A percentile compares a stretch with the other conserved stretches of the same genome.
Evolutionary conservation across 345 rosid species (phyloP).

Genomic region (Populus euphratica): DNA sequence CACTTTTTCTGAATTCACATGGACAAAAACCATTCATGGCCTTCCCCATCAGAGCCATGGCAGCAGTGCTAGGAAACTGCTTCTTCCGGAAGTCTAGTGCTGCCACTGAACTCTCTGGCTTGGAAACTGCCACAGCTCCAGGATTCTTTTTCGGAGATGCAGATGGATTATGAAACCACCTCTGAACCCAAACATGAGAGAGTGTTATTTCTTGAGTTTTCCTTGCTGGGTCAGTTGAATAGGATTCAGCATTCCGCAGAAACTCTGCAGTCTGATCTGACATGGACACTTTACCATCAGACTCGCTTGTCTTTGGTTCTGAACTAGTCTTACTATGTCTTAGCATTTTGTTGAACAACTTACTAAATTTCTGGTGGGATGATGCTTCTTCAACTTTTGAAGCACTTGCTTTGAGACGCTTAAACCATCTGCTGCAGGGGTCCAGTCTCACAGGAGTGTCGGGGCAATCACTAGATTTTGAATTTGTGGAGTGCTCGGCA

Average conservation of each 20-base stretch:
- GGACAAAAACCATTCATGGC: slow-evolving; percentile 62
- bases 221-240: slow-evolving; percentile 25
- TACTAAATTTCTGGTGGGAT: slow-evolving; percentile 35
- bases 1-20: slow-evolving; percentile 46
- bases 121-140: slow-evolving; percentile 26
- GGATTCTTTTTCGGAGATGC: slow-evolving; percentile 21
- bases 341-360: slow-evolving; percentile 32
- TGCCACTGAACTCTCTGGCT: slow-evolving; percentile 40
- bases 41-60: slow-evolving; percentile 97
- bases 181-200: slow-evolving; percentile 60
- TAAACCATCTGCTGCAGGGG: slow-evolving; percentile 68
- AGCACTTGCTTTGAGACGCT: slow-evolving; percentile 57
- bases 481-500: slow-evolving; percentile 31
- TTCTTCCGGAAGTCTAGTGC: slow-evolving; percentile 32
- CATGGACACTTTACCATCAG: slow-evolving; percentile 25
- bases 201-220: slow-evolving; percentile 30
- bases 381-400: slow-evolving; percentile 39
- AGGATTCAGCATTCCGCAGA: slow-evolving; percentile 24
- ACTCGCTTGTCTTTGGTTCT: slow-evolving; percentile 23
- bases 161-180: slow-evolving; percentile 55
- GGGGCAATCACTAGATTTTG: slow-evolving; percentile 34
- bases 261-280: slow-evolving; percentile 17
- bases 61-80: slow-evolving; percentile 83
- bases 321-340: slow-evolving; percentile 33
- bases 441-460: slow-evolving; percentile 30